Base-by-base conservation (phyloP, 208 protist species). In the Crithidia fasciculata region DNA sequence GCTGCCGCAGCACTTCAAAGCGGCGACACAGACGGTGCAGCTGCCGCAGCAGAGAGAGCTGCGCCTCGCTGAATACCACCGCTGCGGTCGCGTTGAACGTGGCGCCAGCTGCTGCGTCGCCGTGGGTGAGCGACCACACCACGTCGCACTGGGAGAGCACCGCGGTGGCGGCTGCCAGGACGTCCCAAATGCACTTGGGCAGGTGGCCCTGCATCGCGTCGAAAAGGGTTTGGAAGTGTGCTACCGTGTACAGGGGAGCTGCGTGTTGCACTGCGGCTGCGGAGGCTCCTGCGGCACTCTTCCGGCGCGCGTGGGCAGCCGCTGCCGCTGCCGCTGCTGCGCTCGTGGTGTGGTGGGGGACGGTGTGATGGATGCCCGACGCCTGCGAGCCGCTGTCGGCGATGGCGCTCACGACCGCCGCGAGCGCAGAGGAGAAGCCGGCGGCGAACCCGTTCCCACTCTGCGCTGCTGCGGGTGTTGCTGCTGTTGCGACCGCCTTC, bases 1-100 rank as follows among this genome's bases (percentile, higher is more conserved):
- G 67, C 53, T 74, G 69, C 36, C 69, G 69, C 40, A 74, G 69
- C 62, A 74, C 9, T 12, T 52, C 56, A 15, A 76, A 75, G 45
- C 64, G 68, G 15, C 53, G 16, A n/a, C 76, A 81, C n/a, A 76
- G 63, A 0, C 69, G 69, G 50, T 71, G 62, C 69, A 75, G 41
- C 69, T 75, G 76, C 45, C 58, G 64, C 45, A 75, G 43, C 55
- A 74, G 63, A 6, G 49, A 55, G 18, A 50, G 56, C 76, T 68
- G 76, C 55, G 70, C 45, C 28, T 64, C 54, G 40, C 64, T 49
- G 36, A 81, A 71, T 6, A 74, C 52, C 19, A 55, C 52, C 36
- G 57, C 40, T 5, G 67, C 68, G 0, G 62, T 54, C 9, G 13
- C 41, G 63, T 80, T 74, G 54, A 80, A 80, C 16, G 39, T 65